phyloP scores from a whole-genome alignment of 305 asterid genomes.

The Fraxinus angustifolia region DNA sequence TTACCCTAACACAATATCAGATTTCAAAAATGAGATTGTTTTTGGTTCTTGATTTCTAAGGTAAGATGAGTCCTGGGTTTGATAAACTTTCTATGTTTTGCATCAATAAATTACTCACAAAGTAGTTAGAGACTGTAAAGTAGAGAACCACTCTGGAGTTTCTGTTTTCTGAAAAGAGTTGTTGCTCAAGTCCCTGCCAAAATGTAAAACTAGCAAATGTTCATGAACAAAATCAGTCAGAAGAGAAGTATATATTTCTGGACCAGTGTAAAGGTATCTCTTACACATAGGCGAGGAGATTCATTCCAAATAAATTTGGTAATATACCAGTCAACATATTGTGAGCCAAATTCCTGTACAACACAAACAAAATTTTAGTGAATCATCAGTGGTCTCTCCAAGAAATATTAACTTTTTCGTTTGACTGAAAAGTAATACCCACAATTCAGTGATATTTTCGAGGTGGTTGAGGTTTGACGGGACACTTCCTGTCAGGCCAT shows the following conservation, averaged over 20 bases:
- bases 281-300: slow-evolving; percentile 80
- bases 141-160: slow-evolving; percentile 72
- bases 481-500: slow-evolving; percentile 50
- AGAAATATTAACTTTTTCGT: neutral
- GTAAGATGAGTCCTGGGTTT: slow-evolving; percentile 10
- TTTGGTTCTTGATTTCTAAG: neutral
- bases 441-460: slow-evolving; percentile 68
- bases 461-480: slow-evolving; percentile 76
- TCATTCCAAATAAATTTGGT: slow-evolving; percentile 76
- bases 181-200: slow-evolving; percentile 83
- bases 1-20: slow-evolving; percentile 46
- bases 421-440: slow-evolving; percentile 31
- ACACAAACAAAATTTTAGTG: slow-evolving; percentile 3
- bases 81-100: neutral
- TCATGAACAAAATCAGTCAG: neutral
- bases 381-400: neutral
- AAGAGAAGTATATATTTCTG: neutral
- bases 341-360: slow-evolving; percentile 71
- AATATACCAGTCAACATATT: slow-evolving; percentile 61
- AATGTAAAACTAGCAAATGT: neutral
- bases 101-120: slow-evolving; percentile 40
- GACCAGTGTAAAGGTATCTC: slow-evolving; percentile 3
- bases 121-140: slow-evolving; percentile 72
- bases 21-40: slow-evolving; percentile 12
- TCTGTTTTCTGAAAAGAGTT: slow-evolving; percentile 60